A percentile compares a stretch with the other conserved stretches of the same genome.
phyloP scores from a whole-genome alignment of 768 basidiomycete species.

The Pleurotus tuber-regium region DNA sequence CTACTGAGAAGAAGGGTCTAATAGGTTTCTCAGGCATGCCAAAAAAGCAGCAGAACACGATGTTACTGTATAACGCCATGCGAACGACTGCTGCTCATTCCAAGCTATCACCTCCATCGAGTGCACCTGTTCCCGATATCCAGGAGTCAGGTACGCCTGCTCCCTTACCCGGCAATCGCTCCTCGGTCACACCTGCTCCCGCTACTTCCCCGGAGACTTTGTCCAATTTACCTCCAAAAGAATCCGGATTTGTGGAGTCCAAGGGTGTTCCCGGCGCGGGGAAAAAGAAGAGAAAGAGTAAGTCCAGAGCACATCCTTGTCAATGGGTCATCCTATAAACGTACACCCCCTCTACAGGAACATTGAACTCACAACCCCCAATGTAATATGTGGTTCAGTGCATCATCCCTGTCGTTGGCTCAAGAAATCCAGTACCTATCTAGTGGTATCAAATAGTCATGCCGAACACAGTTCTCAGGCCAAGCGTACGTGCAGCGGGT shows the following conservation, averaged over 20 bases:
- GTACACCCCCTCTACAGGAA: slow-evolving; percentile 8
- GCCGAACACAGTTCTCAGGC: neutral
- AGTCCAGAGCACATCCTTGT: slow-evolving; percentile 22
- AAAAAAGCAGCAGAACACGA: slow-evolving; percentile 65
- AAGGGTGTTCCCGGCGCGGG: slow-evolving; percentile 51
- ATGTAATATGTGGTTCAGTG: neutral
- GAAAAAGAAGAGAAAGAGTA: slow-evolving; percentile 80
- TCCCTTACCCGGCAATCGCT: slow-evolving; percentile 18
- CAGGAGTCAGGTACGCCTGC: slow-evolving; percentile 31
- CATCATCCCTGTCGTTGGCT: neutral
- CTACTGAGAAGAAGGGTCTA: slow-evolving; percentile 20
- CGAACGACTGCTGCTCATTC: slow-evolving; percentile 73
- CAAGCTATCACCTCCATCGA: slow-evolving; percentile 46
- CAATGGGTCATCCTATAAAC: neutral
- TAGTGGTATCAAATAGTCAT: neutral
- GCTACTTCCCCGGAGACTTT: slow-evolving; percentile 24
- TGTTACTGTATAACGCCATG: slow-evolving; percentile 76
- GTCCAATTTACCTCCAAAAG: slow-evolving; percentile 31
- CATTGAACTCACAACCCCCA: slow-evolving; percentile 7
- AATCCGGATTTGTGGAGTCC: slow-evolving; percentile 41
- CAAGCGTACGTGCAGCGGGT: neutral
- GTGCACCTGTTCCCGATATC: slow-evolving; percentile 25
- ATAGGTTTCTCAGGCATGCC: slow-evolving; percentile 24
- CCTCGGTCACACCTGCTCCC: slow-evolving; percentile 41
- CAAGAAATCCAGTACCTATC: neutral